A percentile compares a stretch with the other conserved stretches of the same genome.
phyloP scores from a whole-genome alignment of 208 protist species.

The Leishmania turanica region DNA sequence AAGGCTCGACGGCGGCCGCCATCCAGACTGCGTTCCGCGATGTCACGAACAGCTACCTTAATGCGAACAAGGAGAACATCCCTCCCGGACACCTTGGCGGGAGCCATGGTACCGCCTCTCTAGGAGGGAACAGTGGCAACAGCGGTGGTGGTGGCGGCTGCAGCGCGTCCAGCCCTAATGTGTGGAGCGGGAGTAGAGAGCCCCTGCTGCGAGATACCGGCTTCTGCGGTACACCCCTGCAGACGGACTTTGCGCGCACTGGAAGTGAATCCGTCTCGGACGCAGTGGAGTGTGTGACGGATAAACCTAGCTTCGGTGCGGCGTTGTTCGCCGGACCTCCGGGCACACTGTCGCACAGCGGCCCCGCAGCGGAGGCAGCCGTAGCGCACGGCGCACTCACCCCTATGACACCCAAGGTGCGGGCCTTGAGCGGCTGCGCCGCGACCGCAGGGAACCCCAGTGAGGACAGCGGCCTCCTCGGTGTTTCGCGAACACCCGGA shows the following conservation, averaged over 20 bases:
- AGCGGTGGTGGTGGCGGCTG: not conserved
- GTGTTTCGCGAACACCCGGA: slow-evolving; percentile 16
- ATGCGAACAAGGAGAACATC: slow-evolving; percentile 44
- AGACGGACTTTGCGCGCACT: not conserved
- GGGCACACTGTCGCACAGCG: not conserved
- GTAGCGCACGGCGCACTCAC: not conserved
- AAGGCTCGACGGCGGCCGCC: not conserved
- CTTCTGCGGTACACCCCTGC: slow-evolving; percentile 15
- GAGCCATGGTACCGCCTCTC: not conserved
- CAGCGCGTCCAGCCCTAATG: not conserved
- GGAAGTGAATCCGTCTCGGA: not conserved
- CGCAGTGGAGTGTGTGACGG: not conserved
- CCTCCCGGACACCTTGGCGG: slow-evolving; percentile 9
- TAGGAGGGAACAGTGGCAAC: not conserved
- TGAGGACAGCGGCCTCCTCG: slow-evolving; percentile 6
- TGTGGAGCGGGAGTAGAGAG: not conserved
- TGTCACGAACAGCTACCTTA: slow-evolving; percentile 36
- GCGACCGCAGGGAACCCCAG: not conserved
- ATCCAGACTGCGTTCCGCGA: slow-evolving; percentile 35
- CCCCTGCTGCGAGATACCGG: not conserved
- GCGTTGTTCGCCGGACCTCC: not conserved
- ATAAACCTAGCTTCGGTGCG: not conserved
- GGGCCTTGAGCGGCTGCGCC: not conserved
- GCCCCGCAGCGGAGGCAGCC: not conserved
- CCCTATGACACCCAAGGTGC: not conserved